A percentile compares a stretch with the other conserved stretches of the same genome.
Evolutionary conservation across 2,329 filamentous ascomycete species (phyloP).

Genomic region (Fusarium paranaense): DNA sequence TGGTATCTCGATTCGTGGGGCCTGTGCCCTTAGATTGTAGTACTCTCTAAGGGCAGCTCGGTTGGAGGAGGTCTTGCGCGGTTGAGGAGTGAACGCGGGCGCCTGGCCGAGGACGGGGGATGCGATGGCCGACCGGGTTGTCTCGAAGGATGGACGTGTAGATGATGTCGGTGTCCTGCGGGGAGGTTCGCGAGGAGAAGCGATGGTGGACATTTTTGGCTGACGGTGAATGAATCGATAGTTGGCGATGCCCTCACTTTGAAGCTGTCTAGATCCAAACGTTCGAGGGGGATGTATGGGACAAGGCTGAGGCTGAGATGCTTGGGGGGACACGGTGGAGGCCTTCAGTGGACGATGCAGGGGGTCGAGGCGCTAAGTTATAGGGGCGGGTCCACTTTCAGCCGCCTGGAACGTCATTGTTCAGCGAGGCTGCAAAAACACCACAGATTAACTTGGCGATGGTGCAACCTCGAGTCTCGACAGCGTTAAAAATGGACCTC

Average conservation of each 20-base stretch:
- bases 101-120: slow-evolving; percentile 58
- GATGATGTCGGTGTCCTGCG: slow-evolving; percentile 77
- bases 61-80: slow-evolving; percentile 68
- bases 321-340: slow-evolving; percentile 35
- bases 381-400: slow-evolving; percentile 33
- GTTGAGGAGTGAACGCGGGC: slow-evolving; percentile 15
- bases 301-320: slow-evolving; percentile 21
- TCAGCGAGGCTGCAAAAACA: slow-evolving; percentile 37
- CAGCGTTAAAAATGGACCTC: slow-evolving; percentile 46
- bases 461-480: neutral
- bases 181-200: slow-evolving; percentile 70
- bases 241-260: neutral
- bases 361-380: slow-evolving; percentile 31
- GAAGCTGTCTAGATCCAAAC: neutral
- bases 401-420: slow-evolving; percentile 41
- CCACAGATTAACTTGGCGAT: neutral
- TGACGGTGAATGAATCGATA: neutral
- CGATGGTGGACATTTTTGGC: slow-evolving; percentile 73
- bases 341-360: slow-evolving; percentile 32
- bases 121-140: slow-evolving; percentile 67
- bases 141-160: slow-evolving; percentile 78
- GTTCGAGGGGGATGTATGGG: slow-evolving; percentile 11
- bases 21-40: slow-evolving; percentile 77
- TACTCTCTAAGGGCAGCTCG: slow-evolving; percentile 92
- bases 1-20: slow-evolving; percentile 58